Base-by-base conservation (phyloP, 139 green algal species). In the Micractinium sp. region DNA sequence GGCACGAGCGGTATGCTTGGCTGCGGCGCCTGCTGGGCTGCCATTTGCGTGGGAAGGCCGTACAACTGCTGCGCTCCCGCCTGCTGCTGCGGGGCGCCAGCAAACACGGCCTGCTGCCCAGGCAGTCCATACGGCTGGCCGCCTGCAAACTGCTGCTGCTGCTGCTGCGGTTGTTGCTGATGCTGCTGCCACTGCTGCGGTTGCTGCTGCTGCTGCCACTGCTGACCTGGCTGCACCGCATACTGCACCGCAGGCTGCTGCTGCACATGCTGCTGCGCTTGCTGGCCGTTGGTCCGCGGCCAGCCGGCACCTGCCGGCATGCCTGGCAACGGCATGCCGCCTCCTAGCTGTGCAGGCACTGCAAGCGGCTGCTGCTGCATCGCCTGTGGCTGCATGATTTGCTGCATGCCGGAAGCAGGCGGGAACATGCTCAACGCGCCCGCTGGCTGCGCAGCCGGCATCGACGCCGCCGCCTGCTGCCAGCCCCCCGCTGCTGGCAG, bases 251-350 rank as follows among this genome's bases (percentile, higher is more conserved):
- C 78, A 67, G 29, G 41, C 56, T 84, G 78, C 78, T 35, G 74
- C 74, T 80, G 74, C 53, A 47, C 78, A 36, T 66, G 39, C 36
- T 83, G 77, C 77, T 83, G 77, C 77, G 41, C 39, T 47, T 67
- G 78, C 78, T 67, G 78, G 29, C 77, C 38, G 38, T 82, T 82
- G 16, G 77, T 5, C n/a, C 61, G 27, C 75, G 38, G 77, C 77
- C 77, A 82, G 4, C 77, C 77, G 12, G 38, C 77, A 61, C 38
- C 77, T 14, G 71, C 71, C 14, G 71, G 71, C 71, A 77, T 16
- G 71, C 71, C 71, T 33, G 39, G 77, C 38, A 36, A 41, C 29
- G 41, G 25, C 78, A 84, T 84, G 41, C 78, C 77, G 39, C 18
- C 77, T 23, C 38, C 77, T 82, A 82, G 27, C 1, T 82, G 77